phyloP scores from a whole-genome alignment of 1,139 yeast genomes.

The Suhomyces guaymorum region DNA sequence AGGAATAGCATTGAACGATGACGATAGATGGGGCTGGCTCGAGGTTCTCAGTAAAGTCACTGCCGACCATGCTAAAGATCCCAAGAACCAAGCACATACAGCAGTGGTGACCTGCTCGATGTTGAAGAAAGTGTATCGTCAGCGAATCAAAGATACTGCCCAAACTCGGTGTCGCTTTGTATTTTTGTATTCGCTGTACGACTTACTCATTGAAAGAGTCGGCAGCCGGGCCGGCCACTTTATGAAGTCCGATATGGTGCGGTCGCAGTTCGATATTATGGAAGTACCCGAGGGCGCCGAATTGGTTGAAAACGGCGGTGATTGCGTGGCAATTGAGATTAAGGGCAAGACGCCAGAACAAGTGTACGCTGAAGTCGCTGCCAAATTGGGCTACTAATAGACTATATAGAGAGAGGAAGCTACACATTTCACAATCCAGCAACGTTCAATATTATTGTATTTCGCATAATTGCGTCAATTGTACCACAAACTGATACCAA shows the following conservation, averaged over 20 bases:
- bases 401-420: too few relatives aligned
- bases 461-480: too few relatives aligned
- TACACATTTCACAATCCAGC: too few relatives aligned
- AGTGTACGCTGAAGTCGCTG: constrained; percentile 24
- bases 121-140: constrained; percentile 71
- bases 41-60: constrained; percentile 47
- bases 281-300: constrained; percentile 61
- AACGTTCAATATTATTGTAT: too few relatives aligned
- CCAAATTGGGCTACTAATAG: constrained; percentile 2
- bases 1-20: constrained; percentile 82
- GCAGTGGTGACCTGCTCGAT: constrained; percentile 82
- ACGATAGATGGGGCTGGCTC: constrained; percentile 92
- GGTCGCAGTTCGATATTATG: constrained; percentile 72
- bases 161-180: constrained; percentile 53
- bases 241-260: constrained; percentile 84
- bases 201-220: constrained; percentile 62
- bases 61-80: constrained; percentile 33
- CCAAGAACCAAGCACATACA: constrained; percentile 25
- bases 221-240: constrained; percentile 67
- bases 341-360: constrained; percentile 41
- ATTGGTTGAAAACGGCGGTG: constrained; percentile 40
- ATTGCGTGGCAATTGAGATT: constrained; percentile 38
- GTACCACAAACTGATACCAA: too few relatives aligned
- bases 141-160: constrained; percentile 43
- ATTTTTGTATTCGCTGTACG: constrained; percentile 65